A percentile compares a stretch with the other conserved stretches of the same genome.
Conservation (phyloP, 805 yeast genomes). For the Debaryomyces castellii region DNA sequence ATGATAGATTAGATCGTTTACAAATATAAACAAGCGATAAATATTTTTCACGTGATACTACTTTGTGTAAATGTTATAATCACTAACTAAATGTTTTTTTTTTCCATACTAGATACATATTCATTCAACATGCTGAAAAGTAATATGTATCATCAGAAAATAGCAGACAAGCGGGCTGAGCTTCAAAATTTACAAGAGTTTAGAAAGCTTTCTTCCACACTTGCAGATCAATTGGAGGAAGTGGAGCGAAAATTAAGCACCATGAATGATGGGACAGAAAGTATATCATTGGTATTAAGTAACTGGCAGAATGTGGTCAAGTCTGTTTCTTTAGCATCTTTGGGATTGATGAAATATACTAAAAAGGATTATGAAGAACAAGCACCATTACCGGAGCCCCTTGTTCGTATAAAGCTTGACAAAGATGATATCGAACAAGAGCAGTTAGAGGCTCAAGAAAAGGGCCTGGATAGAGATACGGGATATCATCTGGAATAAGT, state of each 20-base stretch:
- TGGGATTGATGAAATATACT: slow-evolving; percentile 46
- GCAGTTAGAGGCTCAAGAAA: background rate
- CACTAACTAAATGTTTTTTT: background rate
- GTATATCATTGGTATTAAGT: slow-evolving; percentile 56
- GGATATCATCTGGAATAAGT: background rate
- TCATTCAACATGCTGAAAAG: slow-evolving; percentile 7
- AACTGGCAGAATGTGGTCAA: slow-evolving; percentile 66
- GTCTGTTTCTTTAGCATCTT: slow-evolving; percentile 59
- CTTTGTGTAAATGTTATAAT: background rate
- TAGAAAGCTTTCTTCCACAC: slow-evolving; percentile 42
- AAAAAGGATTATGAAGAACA: slow-evolving; percentile 41
- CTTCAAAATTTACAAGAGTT: slow-evolving; percentile 50
- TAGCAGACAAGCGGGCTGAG: slow-evolving; percentile 50
- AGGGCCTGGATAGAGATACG: background rate
- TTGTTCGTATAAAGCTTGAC: slow-evolving; percentile 57
- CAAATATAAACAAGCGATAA: slow-evolving; percentile 4
- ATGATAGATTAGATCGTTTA: background rate
- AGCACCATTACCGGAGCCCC: slow-evolving; percentile 61
- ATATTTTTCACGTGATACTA: slow-evolving; percentile 2
- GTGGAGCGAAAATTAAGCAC: slow-evolving; percentile 49
- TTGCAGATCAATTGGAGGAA: slow-evolving; percentile 48
- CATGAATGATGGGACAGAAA: slow-evolving; percentile 57
- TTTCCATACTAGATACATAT: background rate
- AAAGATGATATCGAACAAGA: slow-evolving; percentile 29
- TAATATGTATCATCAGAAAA: slow-evolving; percentile 21